A percentile compares a stretch with the other conserved stretches of the same genome.
These are phyloP conservation scores for Chytridiales sp. DNA, from an alignment of 371 early-diverging fungal species.

Conservation along the genomic window DNA sequence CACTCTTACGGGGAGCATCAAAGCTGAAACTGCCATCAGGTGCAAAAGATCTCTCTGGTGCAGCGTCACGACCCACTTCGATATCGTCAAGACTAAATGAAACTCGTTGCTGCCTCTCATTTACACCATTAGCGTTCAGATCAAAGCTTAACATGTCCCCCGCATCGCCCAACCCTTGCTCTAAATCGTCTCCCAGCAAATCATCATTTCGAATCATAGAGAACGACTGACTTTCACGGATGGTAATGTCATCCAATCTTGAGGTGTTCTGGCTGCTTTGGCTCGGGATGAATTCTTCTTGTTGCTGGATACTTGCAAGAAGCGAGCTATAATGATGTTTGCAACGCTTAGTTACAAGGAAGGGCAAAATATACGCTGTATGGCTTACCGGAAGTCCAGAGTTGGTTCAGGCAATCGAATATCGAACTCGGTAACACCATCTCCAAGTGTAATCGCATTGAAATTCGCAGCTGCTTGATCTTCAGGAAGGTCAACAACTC, in stretches of 20 bases:
- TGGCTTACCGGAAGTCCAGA: conserved; percentile 49
- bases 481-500: conserved; percentile 81
- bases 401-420: conserved; percentile 78
- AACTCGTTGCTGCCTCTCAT: not conserved
- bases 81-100: conserved; percentile 37
- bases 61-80: conserved; percentile 56
- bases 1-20: conserved; percentile 5
- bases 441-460: conserved; percentile 84
- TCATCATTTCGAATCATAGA: conserved; percentile 11
- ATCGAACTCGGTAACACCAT: conserved; percentile 86
- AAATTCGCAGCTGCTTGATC: conserved; percentile 71
- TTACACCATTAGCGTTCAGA: not conserved
- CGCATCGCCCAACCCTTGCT: conserved; percentile 9
- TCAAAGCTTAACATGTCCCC: conserved; percentile 20
- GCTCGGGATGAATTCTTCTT: conserved; percentile 1
- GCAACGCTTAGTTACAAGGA: conserved; percentile 4
- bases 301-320: not conserved
- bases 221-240: conserved; percentile 30
- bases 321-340: not conserved
- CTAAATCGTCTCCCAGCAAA: conserved; percentile 30
- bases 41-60: conserved; percentile 27
- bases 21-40: conserved; percentile 8
- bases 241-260: conserved; percentile 24
- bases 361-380: conserved; percentile 1
- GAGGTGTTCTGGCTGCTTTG: conserved; percentile 20